Evolutionary conservation across 2,329 filamentous ascomycete genomes (phyloP).

Genomic region (Colletotrichum lindemuthianum): DNA sequence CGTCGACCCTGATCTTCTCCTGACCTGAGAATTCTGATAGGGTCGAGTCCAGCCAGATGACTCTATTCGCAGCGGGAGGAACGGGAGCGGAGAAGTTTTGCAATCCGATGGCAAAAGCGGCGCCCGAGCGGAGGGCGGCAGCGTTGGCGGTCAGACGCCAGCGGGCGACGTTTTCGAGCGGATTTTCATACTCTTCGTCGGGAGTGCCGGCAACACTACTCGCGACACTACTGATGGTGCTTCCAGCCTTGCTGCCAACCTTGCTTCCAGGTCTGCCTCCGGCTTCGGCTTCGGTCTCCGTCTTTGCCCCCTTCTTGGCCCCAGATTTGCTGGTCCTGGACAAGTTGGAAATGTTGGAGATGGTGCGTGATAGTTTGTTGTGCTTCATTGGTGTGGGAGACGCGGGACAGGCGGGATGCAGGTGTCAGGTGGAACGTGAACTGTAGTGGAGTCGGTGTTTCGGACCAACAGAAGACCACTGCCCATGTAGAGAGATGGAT

Average conservation of each 20-base stretch:
- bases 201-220: conserved; percentile 38
- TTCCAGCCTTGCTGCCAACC: conserved; percentile 15
- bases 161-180: conserved; percentile 54
- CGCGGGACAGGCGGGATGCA: conserved; percentile 10
- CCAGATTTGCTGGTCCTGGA: background rate
- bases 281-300: too few relatives aligned
- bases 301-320: too few relatives aligned
- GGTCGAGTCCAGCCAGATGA: conserved; percentile 55
- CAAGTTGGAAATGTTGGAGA: conserved; percentile 22
- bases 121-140: conserved; percentile 55
- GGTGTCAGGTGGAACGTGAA: background rate
- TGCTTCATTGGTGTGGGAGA: conserved; percentile 28
- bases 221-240: conserved; percentile 37
- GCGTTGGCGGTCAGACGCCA: conserved; percentile 56
- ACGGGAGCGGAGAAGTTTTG: conserved; percentile 51
- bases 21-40: conserved; percentile 48
- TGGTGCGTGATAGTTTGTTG: conserved; percentile 16
- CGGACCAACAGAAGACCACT: background rate
- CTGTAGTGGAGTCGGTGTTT: background rate
- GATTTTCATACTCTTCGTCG: conserved; percentile 53
- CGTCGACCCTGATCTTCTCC: conserved; percentile 57
- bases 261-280: conserved; percentile 20
- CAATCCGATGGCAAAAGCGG: conserved; percentile 54
- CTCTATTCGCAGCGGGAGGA: conserved; percentile 49
- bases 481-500: background rate